These are phyloP conservation scores for Zasmidium cellare DNA, from an alignment of 2,329 filamentous ascomycete genomes.

Conservation along the genomic window DNA sequence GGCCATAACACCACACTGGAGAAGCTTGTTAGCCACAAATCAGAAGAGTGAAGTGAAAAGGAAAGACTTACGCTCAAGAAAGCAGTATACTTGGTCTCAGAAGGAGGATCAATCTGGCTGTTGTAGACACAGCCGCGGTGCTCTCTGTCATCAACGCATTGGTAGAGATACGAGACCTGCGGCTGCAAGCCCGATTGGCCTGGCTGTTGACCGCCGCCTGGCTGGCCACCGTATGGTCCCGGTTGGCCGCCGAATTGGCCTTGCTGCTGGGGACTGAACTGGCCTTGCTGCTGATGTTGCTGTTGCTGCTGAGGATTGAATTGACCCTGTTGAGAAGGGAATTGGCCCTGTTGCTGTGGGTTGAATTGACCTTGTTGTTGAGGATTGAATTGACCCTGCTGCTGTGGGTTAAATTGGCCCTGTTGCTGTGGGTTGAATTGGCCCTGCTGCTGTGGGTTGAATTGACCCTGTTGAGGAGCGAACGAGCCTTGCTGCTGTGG, in stretches of 20 bases:
- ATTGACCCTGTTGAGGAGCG: neutral
- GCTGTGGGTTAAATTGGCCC: neutral
- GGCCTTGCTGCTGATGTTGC: neutral
- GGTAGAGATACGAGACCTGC: slow-evolving; percentile 3
- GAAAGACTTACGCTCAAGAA: slow-evolving; percentile 9
- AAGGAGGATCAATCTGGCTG: slow-evolving; percentile 1
- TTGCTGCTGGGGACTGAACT: neutral
- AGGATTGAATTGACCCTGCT: neutral
- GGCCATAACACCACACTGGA: slow-evolving; percentile 7
- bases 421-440: neutral
- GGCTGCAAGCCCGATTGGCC: too few species aligned
- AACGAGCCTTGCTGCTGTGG: neutral
- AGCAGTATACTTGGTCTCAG: slow-evolving; percentile 7
- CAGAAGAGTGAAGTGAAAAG: neutral
- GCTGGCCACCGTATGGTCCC: neutral
- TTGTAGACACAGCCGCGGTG: slow-evolving; percentile 12
- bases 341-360: neutral
- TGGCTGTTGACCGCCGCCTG: neutral
- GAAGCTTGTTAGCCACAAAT: too few species aligned
- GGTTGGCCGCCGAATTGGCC: neutral
- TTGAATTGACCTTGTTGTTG: neutral
- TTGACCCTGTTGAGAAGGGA: neutral
- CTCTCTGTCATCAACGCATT: slow-evolving; percentile 11
- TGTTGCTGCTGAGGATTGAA: neutral
- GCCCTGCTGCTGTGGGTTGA: neutral